Conservation (phyloP, 176 grass and related monocot species). For the Oryza nivara region DNA sequence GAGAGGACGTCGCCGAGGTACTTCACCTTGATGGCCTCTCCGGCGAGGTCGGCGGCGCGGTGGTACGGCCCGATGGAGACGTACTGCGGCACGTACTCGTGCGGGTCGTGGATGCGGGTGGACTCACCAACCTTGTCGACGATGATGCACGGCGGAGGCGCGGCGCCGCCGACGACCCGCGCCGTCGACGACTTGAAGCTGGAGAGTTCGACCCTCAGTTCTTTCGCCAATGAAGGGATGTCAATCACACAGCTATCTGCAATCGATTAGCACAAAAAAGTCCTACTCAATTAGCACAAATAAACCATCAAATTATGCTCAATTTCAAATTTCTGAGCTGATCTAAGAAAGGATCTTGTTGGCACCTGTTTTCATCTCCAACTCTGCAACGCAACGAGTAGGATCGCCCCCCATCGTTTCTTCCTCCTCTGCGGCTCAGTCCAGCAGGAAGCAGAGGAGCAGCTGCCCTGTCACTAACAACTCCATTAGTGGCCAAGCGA, state of each 20-base stretch:
- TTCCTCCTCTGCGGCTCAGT: not conserved
- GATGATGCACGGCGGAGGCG: not conserved
- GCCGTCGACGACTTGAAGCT: not conserved
- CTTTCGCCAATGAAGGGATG: not conserved
- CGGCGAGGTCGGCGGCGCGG: not conserved
- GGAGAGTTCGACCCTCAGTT: not conserved
- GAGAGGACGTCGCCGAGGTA: not conserved
- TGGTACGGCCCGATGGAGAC: slow-evolving; percentile 5
- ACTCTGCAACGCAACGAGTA: too few species aligned
- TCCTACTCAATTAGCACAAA: too few species aligned
- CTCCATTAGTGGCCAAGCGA: not conserved
- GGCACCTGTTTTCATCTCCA: not conserved
- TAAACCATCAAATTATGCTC: not conserved
- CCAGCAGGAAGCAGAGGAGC: not conserved
- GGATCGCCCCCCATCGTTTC: not conserved
- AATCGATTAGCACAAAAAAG: not conserved
- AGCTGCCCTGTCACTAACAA: not conserved
- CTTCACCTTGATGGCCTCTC: not conserved
- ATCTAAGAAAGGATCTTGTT: not conserved
- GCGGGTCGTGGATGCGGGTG: not conserved
- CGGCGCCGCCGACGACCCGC: not conserved
- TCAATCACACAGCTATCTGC: not conserved
- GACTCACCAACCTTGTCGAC: not conserved
- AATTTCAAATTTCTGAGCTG: not conserved
- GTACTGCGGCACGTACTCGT: not conserved